Base-by-base conservation (phyloP, 306 rosid species). In the Bauhinia variegata region DNA sequence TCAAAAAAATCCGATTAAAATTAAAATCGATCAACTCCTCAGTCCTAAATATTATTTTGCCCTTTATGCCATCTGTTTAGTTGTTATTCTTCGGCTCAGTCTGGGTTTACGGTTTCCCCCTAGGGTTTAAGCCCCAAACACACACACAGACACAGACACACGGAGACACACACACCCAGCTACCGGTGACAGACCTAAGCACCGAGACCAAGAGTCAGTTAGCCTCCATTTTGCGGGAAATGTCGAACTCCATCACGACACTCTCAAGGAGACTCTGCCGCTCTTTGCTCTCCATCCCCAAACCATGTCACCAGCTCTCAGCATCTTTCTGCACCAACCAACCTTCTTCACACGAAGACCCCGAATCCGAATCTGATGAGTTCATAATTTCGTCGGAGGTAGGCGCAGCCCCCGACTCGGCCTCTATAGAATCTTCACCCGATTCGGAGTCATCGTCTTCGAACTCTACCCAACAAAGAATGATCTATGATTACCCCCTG, bases 251-350 rank as follows among this genome's bases (percentile, higher is more conserved):
- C 57, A 72, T 86, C 78, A 73, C 74, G 33, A 62, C 80, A 2
- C 75, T 89, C 13, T 84, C 95, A 6, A 77, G 88, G 50, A 74
- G 73, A 8, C 78, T 92, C 16, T 76, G 30, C 67, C 82, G 89
- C 31, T 76, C 89, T 65, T 17, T 92, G 30, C 72, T 84, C n/a
- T 65, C 83, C 5, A 66, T 30, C 43, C 68, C 78, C 4, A 65
- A 11, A 1, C 59, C 66, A 8, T 63, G 43, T 54, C 78, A 14
- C 31, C 63, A 31, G 16, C 55, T 65, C 47, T 71, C n/a, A 5
- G 55, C 41, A 13, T 52, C 76, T 53, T 77, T 80, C 63, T 84
- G 71, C 76, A 61, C 88, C 48, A 43, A 62, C 60, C 55, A 68
- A 16, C 34, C 65, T 36, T 74, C 76, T 63, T 72, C 79, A 49